These are phyloP conservation scores for Piedraia hortae DNA, from an alignment of 2,329 filamentous ascomycete species.

Conservation along the genomic window DNA sequence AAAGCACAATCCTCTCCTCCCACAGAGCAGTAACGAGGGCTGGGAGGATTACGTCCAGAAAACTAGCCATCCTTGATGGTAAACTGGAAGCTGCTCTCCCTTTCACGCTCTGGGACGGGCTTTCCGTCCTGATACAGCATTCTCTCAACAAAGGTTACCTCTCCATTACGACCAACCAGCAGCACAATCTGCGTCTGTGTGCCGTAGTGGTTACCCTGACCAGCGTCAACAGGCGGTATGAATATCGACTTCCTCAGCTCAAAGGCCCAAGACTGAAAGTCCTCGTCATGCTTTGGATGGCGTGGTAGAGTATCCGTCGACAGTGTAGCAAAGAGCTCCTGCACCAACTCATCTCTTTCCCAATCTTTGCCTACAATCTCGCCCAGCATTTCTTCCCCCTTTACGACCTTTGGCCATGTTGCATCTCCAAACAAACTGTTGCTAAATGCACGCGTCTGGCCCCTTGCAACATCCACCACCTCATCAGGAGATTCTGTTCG, in stretches of 20 bases:
- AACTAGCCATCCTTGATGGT: conserved; percentile 14
- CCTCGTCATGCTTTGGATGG: conserved; percentile 20
- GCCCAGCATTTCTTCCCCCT: conserved; percentile 26
- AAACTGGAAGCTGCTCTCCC: conserved; percentile 22
- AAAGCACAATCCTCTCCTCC: too few relatives aligned
- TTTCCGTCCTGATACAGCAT: conserved; percentile 29
- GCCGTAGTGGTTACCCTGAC: conserved; percentile 27
- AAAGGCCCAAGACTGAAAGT: conserved; percentile 26
- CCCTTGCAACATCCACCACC: conserved; percentile 24
- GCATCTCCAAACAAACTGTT: conserved; percentile 31
- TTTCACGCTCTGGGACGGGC: conserved; percentile 18
- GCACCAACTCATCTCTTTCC: conserved; percentile 23
- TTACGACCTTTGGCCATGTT: conserved; percentile 32
- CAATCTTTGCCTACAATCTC: conserved; percentile 22
- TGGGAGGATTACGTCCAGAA: too few relatives aligned
- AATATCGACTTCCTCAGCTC: conserved; percentile 33
- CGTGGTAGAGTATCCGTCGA: conserved; percentile 27
- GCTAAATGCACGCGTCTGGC: conserved; percentile 30
- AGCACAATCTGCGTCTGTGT: conserved; percentile 37
- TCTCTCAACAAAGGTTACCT: conserved; percentile 32
- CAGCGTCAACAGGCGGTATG: conserved; percentile 26
- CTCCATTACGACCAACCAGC: conserved; percentile 26
- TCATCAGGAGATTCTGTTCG: conserved; percentile 25
- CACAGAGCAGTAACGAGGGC: too few relatives aligned
- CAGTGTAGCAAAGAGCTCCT: conserved; percentile 24